These are phyloP conservation scores for Jaltomata sinuosa DNA, from an alignment of 257 asterid species.

Conservation along the genomic window DNA sequence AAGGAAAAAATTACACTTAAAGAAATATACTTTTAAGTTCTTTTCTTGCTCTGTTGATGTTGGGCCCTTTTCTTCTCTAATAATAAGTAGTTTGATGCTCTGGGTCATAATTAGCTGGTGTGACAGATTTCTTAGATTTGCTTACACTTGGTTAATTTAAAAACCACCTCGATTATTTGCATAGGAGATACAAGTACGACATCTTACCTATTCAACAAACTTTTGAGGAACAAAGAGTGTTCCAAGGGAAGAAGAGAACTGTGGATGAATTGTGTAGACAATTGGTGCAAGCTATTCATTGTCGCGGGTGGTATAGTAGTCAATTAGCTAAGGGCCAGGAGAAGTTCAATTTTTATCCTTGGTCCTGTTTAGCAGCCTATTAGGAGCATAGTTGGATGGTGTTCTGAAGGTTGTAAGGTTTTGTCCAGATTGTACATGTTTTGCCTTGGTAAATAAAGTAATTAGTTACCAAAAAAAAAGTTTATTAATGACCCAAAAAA, in stretches of 20 bases:
- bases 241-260: no score
- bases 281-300: no score
- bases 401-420: no score
- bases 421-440: no score
- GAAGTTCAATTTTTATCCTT: no score
- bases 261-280: no score
- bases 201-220: background rate
- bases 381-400: no score
- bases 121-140: background rate
- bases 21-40: background rate
- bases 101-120: background rate
- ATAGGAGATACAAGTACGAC: background rate
- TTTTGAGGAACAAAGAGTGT: background rate
- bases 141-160: background rate
- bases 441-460: no score
- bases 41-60: background rate
- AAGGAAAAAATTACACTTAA: background rate
- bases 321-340: no score
- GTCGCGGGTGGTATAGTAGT: no score
- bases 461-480: no score
- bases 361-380: no score
- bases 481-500: background rate
- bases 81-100: background rate
- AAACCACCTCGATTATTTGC: background rate
- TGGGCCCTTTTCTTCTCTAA: background rate